Evolutionary conservation across 148 eudicot species (phyloP).

Genomic region (Arbutus unedo): DNA sequence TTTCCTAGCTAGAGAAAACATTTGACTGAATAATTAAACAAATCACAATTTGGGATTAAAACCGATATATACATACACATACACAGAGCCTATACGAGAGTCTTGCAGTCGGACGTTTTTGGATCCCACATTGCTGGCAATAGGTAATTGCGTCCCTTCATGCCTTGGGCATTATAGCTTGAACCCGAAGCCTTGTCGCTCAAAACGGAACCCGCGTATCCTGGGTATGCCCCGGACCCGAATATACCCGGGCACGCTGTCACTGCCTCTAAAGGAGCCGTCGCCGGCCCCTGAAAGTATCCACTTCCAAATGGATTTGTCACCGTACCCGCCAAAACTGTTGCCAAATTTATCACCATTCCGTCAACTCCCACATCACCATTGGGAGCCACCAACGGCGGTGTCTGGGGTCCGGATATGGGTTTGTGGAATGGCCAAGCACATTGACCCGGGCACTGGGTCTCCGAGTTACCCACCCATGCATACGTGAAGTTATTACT

Average conservation of each 20-base stretch:
- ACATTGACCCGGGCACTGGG: conserved; percentile 47
- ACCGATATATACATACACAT: neutral
- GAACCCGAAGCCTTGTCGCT: neutral
- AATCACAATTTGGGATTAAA: too few species aligned
- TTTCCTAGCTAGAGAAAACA: too few species aligned
- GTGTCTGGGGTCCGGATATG: conserved; percentile 39
- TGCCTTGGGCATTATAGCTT: conserved; percentile 10
- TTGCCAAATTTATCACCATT: conserved; percentile 38
- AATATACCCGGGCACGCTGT: conserved; percentile 45
- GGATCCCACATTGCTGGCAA: conserved; percentile 19
- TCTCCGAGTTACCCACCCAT: conserved; percentile 47
- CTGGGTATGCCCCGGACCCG: conserved; percentile 43
- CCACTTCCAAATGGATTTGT: conserved; percentile 43
- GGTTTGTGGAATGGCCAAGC: conserved; percentile 58
- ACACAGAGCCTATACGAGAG: neutral
- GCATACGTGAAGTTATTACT: conserved; percentile 29
- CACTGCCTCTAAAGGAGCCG: conserved; percentile 45
- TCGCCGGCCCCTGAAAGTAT: conserved; percentile 39
- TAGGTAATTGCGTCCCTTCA: neutral
- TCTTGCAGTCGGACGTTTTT: conserved; percentile 5
- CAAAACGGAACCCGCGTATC: conserved; percentile 1
- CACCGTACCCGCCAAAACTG: conserved; percentile 44
- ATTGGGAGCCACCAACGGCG: conserved; percentile 43
- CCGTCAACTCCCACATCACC: conserved; percentile 49
- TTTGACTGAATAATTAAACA: too few species aligned